These are phyloP conservation scores for Blastocystis sp. DNA, from an alignment of 352 stramenopile species.

Conservation along the genomic window DNA sequence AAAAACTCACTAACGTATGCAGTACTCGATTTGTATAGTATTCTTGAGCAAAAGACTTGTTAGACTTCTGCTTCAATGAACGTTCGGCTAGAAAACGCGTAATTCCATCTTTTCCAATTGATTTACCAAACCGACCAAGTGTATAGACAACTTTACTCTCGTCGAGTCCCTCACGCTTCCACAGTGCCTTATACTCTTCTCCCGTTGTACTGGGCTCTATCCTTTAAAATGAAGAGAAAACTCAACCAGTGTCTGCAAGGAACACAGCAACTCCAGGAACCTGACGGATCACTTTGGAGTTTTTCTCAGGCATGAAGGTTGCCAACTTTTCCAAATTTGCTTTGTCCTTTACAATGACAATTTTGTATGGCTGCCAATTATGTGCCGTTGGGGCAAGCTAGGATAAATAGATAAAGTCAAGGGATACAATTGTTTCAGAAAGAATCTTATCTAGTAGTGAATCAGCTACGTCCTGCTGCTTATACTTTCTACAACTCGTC, in stretches of 20 bases:
- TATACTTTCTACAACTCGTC: conserved; percentile 10
- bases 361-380: conserved; percentile 68
- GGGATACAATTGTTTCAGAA: conserved; percentile 24
- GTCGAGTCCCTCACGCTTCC: not conserved
- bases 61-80: conserved; percentile 6
- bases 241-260: conserved; percentile 15
- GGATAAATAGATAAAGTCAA: no score
- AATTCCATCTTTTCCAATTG: not conserved
- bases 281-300: conserved; percentile 27
- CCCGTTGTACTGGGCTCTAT: conserved; percentile 8
- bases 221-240: not conserved
- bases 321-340: not conserved
- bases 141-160: conserved; percentile 6
- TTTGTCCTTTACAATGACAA: conserved; percentile 55
- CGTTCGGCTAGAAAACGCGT: not conserved
- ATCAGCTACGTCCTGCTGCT: conserved; percentile 7
- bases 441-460: conserved; percentile 16
- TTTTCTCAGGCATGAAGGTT: conserved; percentile 21
- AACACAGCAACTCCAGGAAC: conserved; percentile 56
- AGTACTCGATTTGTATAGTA: conserved; percentile 38
- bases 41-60: conserved; percentile 18
- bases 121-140: not conserved
- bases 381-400: conserved; percentile 57
- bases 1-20: not conserved
- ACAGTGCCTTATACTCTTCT: not conserved